Base-by-base conservation (phyloP, 192 early-diverging fungal species). In the Podila epicladia region DNA sequence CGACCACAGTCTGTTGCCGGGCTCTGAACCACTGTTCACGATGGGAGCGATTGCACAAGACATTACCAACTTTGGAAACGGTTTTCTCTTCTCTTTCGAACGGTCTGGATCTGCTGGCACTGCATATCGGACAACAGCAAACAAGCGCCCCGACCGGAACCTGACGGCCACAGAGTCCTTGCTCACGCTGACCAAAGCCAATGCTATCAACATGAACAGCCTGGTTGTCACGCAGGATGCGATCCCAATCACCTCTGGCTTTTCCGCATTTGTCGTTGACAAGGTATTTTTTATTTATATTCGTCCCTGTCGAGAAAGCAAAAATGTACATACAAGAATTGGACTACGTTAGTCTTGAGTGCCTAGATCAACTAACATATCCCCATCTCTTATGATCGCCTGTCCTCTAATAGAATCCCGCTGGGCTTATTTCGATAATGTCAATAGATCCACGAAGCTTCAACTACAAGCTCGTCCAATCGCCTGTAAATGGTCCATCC, bases 1-100 rank as follows among this genome's bases (percentile, higher is more conserved):
- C 29, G 17, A 41, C n/a, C 38, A 13, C 69, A 72, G 70, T 51
- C 37, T 45, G 53, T 60, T 65, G 20, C 33, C 31, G 77, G 77
- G 77, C 77, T 80, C 74, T 64, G 77, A 72, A 50, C 67, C 62
- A 22, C 62, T 80, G 2, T 65, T 72, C 70, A 80, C 77, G 3
- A 71, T 69, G 26, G 77, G 77, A 64, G 71, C 71, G 3, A 80
- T 80, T 53, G 77, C 71, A 24, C 77, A 63, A 33, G 67, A 73
- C 24, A 22, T n/a, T 26, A 20, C 24, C 9, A 69, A 58, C 58
- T 73, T 53, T 72, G 70, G 76, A 11, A 73, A 73, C 20, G 77
- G 77, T 3, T 38, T 64, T 2, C 32, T 80, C n/a, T 73, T 73
- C 41, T 11, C 62, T 0, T 69, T 80, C 11, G 71, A 67, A 6